These are phyloP conservation scores for Eucalyptus caleyi DNA, from an alignment of 345 rosid genomes.

Conservation along the genomic window DNA sequence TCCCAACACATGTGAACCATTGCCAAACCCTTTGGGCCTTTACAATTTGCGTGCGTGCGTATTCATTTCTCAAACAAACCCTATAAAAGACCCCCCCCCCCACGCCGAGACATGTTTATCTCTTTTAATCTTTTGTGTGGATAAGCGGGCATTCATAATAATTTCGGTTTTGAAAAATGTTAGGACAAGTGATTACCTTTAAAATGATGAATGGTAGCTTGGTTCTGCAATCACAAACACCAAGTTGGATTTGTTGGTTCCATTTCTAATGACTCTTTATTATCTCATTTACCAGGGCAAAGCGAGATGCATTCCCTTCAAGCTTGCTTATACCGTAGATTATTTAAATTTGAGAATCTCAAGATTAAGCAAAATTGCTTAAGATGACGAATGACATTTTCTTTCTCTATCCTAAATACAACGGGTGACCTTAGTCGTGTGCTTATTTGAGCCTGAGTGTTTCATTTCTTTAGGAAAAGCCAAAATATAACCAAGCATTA, in stretches of 20 bases:
- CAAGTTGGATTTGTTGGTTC: not conserved
- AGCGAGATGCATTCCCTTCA: not conserved
- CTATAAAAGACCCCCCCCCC: not conserved
- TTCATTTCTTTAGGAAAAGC: not conserved
- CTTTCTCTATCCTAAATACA: not conserved
- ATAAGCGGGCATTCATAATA: not conserved
- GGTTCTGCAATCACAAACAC: not conserved
- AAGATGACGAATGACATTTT: not conserved
- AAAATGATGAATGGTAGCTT: not conserved
- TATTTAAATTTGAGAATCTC: not conserved
- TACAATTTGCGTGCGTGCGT: no score
- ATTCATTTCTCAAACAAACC: no score
- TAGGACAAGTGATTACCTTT: not conserved
- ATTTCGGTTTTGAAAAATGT: not conserved
- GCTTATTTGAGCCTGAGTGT: not conserved
- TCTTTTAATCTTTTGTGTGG: not conserved
- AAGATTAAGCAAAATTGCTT: not conserved
- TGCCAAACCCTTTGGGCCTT: no score
- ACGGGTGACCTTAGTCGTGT: not conserved
- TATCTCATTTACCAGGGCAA: not conserved
- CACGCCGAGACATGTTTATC: not conserved
- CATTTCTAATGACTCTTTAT: not conserved
- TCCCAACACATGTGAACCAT: no score
- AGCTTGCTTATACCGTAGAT: rapidly evolving
- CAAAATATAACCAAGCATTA: not conserved